phyloP scores from a whole-genome alignment of 768 basidiomycete species.

The Amylocystis lapponica region DNA sequence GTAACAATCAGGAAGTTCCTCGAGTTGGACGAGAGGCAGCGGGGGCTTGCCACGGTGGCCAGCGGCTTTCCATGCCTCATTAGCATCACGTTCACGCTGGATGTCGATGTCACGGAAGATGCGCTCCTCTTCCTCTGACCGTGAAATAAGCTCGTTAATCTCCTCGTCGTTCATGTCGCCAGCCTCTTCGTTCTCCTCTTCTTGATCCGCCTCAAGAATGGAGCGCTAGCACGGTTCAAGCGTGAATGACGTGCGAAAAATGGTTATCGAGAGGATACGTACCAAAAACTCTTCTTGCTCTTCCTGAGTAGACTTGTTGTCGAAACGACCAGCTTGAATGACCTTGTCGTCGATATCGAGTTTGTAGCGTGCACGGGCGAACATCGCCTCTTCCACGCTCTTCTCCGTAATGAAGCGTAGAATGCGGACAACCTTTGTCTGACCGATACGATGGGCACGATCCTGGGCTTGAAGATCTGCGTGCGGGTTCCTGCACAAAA shows the following conservation, averaged over 20 bases:
- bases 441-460: conserved; percentile 99
- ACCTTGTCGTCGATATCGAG: conserved; percentile 99
- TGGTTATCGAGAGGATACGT: conserved; percentile 22
- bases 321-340: conserved; percentile 98
- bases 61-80: conserved; percentile 60
- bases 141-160: conserved; percentile 87
- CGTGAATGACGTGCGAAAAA: conserved; percentile 8
- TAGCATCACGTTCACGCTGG: conserved; percentile 64
- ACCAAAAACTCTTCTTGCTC: conserved; percentile 96
- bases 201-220: conserved; percentile 84
- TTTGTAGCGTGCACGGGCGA: conserved; percentile 91
- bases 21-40: conserved; percentile 70
- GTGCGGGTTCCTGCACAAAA: conserved; percentile 82
- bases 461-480: conserved; percentile 99
- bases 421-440: conserved; percentile 96
- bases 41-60: conserved; percentile 80
- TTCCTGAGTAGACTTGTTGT: conserved; percentile 96
- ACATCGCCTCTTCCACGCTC: conserved; percentile 98
- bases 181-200: conserved; percentile 84
- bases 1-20: conserved; percentile 92
- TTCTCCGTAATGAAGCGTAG: conserved; percentile 96
- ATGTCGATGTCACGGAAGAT: conserved; percentile 82
- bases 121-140: conserved; percentile 69
- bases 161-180: conserved; percentile 94
- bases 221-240: conserved; percentile 53